Base-by-base conservation (phyloP, 768 basidiomycete genomes). In the Serendipita sp. region DNA sequence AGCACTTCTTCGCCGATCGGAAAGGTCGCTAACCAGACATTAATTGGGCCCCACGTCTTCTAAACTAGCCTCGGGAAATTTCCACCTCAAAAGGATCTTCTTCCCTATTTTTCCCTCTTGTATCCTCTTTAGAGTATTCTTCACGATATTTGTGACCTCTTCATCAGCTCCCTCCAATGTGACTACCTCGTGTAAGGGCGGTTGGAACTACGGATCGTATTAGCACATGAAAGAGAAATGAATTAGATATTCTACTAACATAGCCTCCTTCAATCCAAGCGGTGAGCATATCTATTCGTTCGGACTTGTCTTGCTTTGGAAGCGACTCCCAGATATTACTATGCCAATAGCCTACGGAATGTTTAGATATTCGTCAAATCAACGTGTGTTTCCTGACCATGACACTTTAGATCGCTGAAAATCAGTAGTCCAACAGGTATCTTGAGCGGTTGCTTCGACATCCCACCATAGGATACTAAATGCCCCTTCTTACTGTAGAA, bases 1-100 rank as follows among this genome's bases (percentile, higher is more conserved):
- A 92, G 89, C 80, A 81, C 67, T 92, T 92, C 79, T 92, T 92
- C 72, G 88, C 91, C 74, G 89, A 92, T 72, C 81, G 89, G 70
- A 90, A 89, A 70, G 81, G 84, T 79, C 80, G 84, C 72, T 86
- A 78, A 76, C 70, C 66, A 56, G 64, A 66, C 53, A 37, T 47
- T 47, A 66, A 41, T 46, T 53, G 66, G 63, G 63, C 54, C n/a
- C 51, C 60, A 45, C 38, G 65, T 66, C 24, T 67, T 69, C 37
- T 44, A 24, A 45, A 38, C 62, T 35, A 54, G 66, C 45, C 46
- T 66, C 62, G 3, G n/a, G n/a, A 13, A 75, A 73, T 64, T 75
- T 76, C 24, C 80, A 58, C 63, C 71, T 73, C 64, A 83, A 67
- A 30, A 83, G 67, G 28, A 81, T 71, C 70, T 83, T 83, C 73